Evolutionary conservation across 176 grass and related monocot species (phyloP), one percentile per base, ranked within the genome.

Genomic region (Eleusine indica): DNA sequence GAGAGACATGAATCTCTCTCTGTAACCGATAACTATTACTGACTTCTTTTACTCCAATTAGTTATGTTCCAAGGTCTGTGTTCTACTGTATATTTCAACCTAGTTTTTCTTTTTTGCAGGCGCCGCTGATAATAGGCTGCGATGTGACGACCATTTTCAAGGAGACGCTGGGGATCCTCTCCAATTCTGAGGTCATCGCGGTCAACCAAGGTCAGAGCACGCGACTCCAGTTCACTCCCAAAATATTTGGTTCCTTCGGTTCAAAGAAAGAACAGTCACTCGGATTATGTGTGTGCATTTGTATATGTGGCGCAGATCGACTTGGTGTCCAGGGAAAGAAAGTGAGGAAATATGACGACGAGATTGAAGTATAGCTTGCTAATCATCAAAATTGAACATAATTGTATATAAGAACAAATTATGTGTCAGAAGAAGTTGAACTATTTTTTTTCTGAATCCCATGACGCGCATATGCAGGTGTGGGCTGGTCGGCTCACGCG

Each of bases 81-180:
- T 35, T n/a, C 42, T 44, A 25, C 25, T 25, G 25, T 25, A 7
- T 44, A 44, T 44, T 7, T 44, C 7, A 44, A 44, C 3, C 42
- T 35, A 35, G 32, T 35, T 35, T 35, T 35, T 35, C 42, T 0
- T 44, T 5, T 10, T 46, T 47, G 16, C 28, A 97, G 94, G 89
- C 91, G 75, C 94, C 91, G 47, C 68, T 97, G 42, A 74, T 97
- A n/a, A 90, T 94, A 22, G 94, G 94, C 5, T 97, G 94, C 15
- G 94, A 94, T 84, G 77, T 97, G 37, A 85, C 22, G 25, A 87
- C 83, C 65, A 66, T 94, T 17, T 78, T 83, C 3, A 83, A 80
- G 18, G 89, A 88, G 39, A 88, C 91, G 1, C 13, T 77, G 69
- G 67, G 56, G 25, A 90, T 94, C 48, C 76, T 44, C 42, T 44